Conservation (phyloP, 257 asterid species). For the Nemophila menziesii region DNA sequence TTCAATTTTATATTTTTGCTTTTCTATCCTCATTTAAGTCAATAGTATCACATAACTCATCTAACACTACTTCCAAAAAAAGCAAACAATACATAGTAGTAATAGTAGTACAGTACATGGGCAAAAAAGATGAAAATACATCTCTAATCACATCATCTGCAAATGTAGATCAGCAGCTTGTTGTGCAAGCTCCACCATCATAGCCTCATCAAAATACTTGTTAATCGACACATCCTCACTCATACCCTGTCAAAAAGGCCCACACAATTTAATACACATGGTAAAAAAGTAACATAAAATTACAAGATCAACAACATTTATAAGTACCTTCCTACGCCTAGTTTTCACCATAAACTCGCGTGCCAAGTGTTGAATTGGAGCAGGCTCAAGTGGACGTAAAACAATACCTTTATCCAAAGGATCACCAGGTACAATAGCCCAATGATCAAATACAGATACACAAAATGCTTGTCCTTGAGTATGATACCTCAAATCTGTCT, state of each 20-base stretch:
- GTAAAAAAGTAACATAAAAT: neutral
- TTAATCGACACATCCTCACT: conserved; percentile 89
- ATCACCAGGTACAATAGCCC: conserved; percentile 97
- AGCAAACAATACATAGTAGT: neutral
- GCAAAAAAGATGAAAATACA: neutral
- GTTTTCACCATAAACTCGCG: conserved; percentile 98
- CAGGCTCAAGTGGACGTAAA: conserved; percentile 90
- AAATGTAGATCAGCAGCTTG: conserved; percentile 86
- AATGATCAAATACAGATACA: conserved; percentile 76
- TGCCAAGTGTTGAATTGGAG: conserved; percentile 92
- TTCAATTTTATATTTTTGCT: too few species aligned
- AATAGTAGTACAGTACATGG: neutral
- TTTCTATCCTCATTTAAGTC: too few species aligned
- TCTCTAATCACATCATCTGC: conserved; percentile 39
- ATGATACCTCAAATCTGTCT: conserved; percentile 94
- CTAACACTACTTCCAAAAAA: too few species aligned
- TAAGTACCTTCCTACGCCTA: conserved; percentile 95
- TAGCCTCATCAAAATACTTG: conserved; percentile 90
- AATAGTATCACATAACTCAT: too few species aligned
- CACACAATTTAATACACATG: neutral
- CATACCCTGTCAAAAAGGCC: conserved; percentile 73
- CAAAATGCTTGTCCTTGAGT: conserved; percentile 97
- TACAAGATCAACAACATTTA: too few species aligned
- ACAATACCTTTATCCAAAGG: conserved; percentile 91
- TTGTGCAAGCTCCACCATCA: conserved; percentile 91